phyloP scores from a whole-genome alignment of 495 filamentous ascomycete species.

The Hypoxylon crocopeplum region DNA sequence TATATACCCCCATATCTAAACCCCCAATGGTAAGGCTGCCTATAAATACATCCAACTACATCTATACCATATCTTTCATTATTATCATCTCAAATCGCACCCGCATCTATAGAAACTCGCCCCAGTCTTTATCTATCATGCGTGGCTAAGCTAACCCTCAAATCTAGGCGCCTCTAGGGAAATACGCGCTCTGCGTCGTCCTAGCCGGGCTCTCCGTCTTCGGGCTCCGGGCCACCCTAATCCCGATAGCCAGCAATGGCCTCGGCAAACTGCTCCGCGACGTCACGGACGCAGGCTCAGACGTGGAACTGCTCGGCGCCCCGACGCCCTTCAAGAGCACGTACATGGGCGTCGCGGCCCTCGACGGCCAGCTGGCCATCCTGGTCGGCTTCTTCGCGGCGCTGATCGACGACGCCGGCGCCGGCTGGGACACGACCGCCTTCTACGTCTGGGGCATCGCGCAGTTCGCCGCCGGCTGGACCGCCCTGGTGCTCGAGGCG shows the following conservation, averaged over 20 bases:
- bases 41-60: too few relatives aligned
- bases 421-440: constrained; percentile 50
- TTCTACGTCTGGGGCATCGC: constrained; percentile 59
- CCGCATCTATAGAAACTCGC: too few relatives aligned
- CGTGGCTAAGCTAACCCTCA: constrained; percentile 1
- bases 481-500: constrained; percentile 61
- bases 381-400: constrained; percentile 64
- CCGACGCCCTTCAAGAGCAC: constrained; percentile 29
- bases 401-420: constrained; percentile 54
- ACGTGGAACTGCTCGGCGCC: constrained; percentile 20
- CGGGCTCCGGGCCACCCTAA: constrained; percentile 32
- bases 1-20: too few relatives aligned
- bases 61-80: too few relatives aligned
- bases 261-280: constrained; percentile 19
- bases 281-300: constrained; percentile 1
- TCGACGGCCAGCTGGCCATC: constrained; percentile 58
- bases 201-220: constrained; percentile 33
- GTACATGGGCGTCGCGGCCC: constrained; percentile 58
- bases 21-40: too few relatives aligned
- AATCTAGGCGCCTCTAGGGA: constrained; percentile 21
- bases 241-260: constrained; percentile 22
- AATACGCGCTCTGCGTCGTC: constrained; percentile 32
- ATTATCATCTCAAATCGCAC: too few relatives aligned
- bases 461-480: constrained; percentile 63
- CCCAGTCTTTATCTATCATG: not conserved